A percentile compares a stretch with the other conserved stretches of the same genome.
phyloP scores from a whole-genome alignment of 495 filamentous ascomycete species.

The Penicillium manginii region DNA sequence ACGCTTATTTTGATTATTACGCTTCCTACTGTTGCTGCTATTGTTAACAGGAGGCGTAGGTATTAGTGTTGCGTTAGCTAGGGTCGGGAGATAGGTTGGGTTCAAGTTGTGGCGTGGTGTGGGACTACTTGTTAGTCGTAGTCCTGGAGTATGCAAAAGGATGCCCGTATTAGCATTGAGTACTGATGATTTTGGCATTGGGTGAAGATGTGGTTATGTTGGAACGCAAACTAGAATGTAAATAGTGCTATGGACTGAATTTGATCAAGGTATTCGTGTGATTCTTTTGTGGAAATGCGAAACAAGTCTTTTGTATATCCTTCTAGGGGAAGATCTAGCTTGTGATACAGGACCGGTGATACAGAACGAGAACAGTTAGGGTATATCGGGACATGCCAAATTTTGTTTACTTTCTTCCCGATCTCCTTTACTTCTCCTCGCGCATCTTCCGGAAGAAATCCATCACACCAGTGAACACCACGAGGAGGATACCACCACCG shows the following conservation, averaged over 20 bases:
- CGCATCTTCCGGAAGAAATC: constrained; percentile 77
- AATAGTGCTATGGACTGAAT: not conserved
- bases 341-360: constrained; percentile 6
- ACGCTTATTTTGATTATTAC: not conserved
- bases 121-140: too few relatives aligned
- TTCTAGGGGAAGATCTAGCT: constrained; percentile 1
- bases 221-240: too few relatives aligned
- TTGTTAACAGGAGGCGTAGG: not conserved
- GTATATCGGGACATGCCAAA: constrained; percentile 4
- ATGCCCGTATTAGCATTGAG: too few relatives aligned
- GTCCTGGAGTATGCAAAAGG: too few relatives aligned
- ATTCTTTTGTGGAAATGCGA: not conserved
- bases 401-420: constrained; percentile 1
- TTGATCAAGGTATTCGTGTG: not conserved
- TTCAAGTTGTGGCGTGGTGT: too few relatives aligned
- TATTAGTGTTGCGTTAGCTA: not conserved
- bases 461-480: constrained; percentile 92
- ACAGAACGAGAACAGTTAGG: not conserved
- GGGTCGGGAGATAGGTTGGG: not conserved
- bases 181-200: too few relatives aligned
- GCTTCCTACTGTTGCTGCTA: not conserved
- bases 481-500: constrained; percentile 87
- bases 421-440: constrained; percentile 29
- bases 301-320: constrained; percentile 2
- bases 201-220: too few relatives aligned